These are phyloP conservation scores for Capsella rubella DNA, from an alignment of 441 rosid genomes.

Conservation along the genomic window DNA sequence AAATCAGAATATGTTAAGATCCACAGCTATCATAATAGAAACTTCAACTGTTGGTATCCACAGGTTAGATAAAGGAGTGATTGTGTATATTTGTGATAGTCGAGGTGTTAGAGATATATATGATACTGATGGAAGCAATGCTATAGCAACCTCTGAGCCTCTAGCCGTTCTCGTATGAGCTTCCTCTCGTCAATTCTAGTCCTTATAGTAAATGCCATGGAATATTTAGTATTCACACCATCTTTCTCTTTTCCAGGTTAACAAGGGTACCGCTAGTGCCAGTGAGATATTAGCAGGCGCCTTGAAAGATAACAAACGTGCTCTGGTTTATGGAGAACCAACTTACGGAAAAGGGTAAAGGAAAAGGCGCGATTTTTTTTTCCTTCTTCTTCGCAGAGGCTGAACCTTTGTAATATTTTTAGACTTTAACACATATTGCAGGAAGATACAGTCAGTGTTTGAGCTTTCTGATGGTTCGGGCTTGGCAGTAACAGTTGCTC, in stretches of 20 bases:
- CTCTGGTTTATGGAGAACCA: slow-evolving; percentile 84
- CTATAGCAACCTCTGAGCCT: slow-evolving; percentile 82
- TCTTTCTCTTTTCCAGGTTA: slow-evolving; percentile 62
- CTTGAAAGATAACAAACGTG: slow-evolving; percentile 93
- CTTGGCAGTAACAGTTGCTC: slow-evolving; percentile 90
- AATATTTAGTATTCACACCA: slow-evolving; percentile 8
- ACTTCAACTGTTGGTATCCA: slow-evolving; percentile 17
- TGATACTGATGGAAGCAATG: slow-evolving; percentile 87
- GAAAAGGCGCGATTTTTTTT: neutral
- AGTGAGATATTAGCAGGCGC: slow-evolving; percentile 97
- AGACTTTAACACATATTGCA: slow-evolving; percentile 47
- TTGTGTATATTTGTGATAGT: slow-evolving; percentile 88
- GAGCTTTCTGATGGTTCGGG: slow-evolving; percentile 96
- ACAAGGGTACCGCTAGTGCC: slow-evolving; percentile 99
- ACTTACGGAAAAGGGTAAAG: slow-evolving; percentile 96
- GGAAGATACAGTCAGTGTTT: slow-evolving; percentile 96
- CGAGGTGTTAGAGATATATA: slow-evolving; percentile 90
- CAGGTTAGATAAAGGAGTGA: slow-evolving; percentile 97
- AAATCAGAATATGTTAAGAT: neutral
- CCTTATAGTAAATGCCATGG: neutral
- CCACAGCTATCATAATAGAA: neutral
- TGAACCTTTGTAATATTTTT: neutral
- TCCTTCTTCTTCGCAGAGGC: slow-evolving; percentile 3
- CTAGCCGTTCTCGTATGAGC: slow-evolving; percentile 76
- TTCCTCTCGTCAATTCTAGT: slow-evolving; percentile 4